phyloP scores from a whole-genome alignment of 2,329 filamentous ascomycete species.

The Albifimbria verrucaria region DNA sequence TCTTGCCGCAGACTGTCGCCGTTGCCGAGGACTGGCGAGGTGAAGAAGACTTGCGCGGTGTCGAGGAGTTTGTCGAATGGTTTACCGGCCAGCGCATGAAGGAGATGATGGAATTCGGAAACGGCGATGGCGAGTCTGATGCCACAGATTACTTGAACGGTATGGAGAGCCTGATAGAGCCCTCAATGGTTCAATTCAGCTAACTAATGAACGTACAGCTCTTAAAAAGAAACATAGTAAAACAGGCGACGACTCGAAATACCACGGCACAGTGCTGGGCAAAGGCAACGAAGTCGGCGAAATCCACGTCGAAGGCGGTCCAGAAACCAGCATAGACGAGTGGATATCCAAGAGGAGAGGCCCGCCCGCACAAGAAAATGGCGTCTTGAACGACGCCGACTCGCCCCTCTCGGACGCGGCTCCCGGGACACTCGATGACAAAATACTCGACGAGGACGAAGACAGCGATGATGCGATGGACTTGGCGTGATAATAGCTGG shows the following conservation, averaged over 20 bases:
- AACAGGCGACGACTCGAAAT: constrained; percentile 81
- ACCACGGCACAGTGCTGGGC: constrained; percentile 80
- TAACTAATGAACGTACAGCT: constrained; percentile 44
- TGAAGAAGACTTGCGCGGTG: constrained; percentile 73
- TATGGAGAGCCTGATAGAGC: constrained; percentile 29
- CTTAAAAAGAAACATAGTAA: constrained; percentile 93
- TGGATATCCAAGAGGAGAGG: constrained; percentile 31
- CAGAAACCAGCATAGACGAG: constrained; percentile 31
- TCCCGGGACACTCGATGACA: constrained; percentile 2
- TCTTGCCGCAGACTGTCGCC: constrained; percentile 65
- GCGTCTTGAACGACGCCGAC: constrained; percentile 14
- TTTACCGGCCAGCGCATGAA: constrained; percentile 68
- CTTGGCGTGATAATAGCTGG: constrained; percentile 23
- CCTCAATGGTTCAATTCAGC: not conserved
- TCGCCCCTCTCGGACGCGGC: not conserved
- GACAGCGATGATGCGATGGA: constrained; percentile 46
- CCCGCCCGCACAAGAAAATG: constrained; percentile 17
- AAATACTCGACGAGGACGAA: constrained; percentile 42
- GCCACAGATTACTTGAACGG: constrained; percentile 69
- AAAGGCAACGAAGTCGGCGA: constrained; percentile 67
- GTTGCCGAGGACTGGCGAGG: constrained; percentile 67
- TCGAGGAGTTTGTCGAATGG: constrained; percentile 79
- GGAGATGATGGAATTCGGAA: constrained; percentile 79
- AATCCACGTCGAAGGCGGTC: constrained; percentile 74
- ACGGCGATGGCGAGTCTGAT: constrained; percentile 62